Evolutionary conservation across 768 basidiomycete species (phyloP).

Genomic region (Hygrocybe coccinea): DNA sequence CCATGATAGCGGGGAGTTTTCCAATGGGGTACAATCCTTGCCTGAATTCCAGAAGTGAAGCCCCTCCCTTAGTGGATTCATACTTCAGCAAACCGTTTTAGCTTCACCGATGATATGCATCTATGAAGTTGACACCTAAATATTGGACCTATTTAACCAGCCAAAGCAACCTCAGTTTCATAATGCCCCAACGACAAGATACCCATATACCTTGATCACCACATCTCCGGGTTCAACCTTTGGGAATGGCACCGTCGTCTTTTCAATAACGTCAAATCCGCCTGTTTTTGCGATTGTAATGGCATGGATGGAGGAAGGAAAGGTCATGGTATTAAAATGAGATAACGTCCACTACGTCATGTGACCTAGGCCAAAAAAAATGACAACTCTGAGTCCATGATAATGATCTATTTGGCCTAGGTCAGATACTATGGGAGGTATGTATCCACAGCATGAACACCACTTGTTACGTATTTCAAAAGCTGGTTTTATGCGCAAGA

Average conservation of each 20-base stretch:
- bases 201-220: constrained; percentile 37
- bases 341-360: not conserved
- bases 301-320: constrained; percentile 61
- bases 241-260: constrained; percentile 64
- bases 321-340: constrained; percentile 46
- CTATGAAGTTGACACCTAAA: constrained; percentile 82
- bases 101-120: constrained; percentile 68
- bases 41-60: constrained; percentile 27
- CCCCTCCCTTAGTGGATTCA: not conserved
- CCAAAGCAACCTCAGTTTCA: too few relatives aligned
- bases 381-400: too few relatives aligned
- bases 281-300: constrained; percentile 70
- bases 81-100: not conserved
- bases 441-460: too few relatives aligned
- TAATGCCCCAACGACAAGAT: not conserved
- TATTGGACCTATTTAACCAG: constrained; percentile 53
- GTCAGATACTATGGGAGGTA: too few relatives aligned
- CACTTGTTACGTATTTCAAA: too few relatives aligned
- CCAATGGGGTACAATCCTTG: constrained; percentile 59
- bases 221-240: constrained; percentile 56
- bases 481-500: too few relatives aligned
- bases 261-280: constrained; percentile 71
- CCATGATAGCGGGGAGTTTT: constrained; percentile 61
- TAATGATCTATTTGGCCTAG: too few relatives aligned
- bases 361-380: not conserved